These are phyloP conservation scores for Ascocoryne sarcoides DNA, from an alignment of 2,329 filamentous ascomycete genomes.

Conservation along the genomic window DNA sequence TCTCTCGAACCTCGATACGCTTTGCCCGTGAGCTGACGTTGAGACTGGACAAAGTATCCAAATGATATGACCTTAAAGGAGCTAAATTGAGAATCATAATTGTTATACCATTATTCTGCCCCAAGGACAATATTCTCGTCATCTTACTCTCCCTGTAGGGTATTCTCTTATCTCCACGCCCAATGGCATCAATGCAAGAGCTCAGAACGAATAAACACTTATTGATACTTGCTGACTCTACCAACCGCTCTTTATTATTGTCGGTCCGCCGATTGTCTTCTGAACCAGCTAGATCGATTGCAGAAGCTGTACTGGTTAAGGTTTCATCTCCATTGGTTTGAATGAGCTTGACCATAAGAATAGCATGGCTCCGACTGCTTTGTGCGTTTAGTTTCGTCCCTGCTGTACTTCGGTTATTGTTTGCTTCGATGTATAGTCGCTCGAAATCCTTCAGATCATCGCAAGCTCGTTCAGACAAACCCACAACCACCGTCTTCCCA, in stretches of 20 bases:
- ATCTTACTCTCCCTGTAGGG: slow-evolving; percentile 71
- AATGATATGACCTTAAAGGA: slow-evolving; percentile 82
- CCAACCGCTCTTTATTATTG: slow-evolving; percentile 81
- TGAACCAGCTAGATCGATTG: slow-evolving; percentile 90
- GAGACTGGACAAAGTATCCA: slow-evolving; percentile 86
- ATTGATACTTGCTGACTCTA: slow-evolving; percentile 97
- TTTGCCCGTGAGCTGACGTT: slow-evolving; percentile 95
- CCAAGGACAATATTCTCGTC: slow-evolving; percentile 85
- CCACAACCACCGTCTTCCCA: slow-evolving; percentile 80
- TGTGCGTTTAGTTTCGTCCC: slow-evolving; percentile 89
- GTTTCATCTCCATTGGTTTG: slow-evolving; percentile 62
- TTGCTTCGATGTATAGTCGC: slow-evolving; percentile 80
- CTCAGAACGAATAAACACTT: slow-evolving; percentile 92
- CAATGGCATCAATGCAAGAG: slow-evolving; percentile 93
- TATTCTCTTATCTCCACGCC: slow-evolving; percentile 63
- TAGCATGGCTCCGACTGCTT: slow-evolving; percentile 82
- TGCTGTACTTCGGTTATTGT: slow-evolving; percentile 81
- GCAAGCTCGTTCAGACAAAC: slow-evolving; percentile 74
- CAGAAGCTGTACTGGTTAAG: slow-evolving; percentile 75
- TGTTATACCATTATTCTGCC: slow-evolving; percentile 90
- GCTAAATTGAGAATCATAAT: slow-evolving; percentile 96
- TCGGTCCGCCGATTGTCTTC: slow-evolving; percentile 93
- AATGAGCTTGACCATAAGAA: slow-evolving; percentile 81
- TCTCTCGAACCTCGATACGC: slow-evolving; percentile 90
- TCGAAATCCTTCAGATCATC: slow-evolving; percentile 85